A percentile compares a stretch with the other conserved stretches of the same genome.
Evolutionary conservation across 805 yeast genomes (phyloP).

Genomic region (Metschnikowia colocasiae): DNA sequence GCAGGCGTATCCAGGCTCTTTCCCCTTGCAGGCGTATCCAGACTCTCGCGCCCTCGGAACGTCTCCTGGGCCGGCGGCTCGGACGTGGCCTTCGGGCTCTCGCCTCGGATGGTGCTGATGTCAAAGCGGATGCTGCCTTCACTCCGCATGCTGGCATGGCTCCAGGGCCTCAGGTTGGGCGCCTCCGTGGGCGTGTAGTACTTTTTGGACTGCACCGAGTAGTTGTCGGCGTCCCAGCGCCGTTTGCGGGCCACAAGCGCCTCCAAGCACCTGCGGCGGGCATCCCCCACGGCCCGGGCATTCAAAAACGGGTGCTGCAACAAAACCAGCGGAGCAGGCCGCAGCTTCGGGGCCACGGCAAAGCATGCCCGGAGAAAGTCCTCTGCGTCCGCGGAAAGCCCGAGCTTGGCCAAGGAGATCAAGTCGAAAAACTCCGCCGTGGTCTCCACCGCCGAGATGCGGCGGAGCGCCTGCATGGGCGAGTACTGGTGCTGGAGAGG

Average conservation of each 20-base stretch:
- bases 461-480: constrained; percentile 44
- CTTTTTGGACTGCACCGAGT: constrained; percentile 24
- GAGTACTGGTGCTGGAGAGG: constrained; percentile 44
- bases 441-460: constrained; percentile 30
- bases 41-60: neutral
- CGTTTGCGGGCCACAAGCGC: constrained; percentile 33
- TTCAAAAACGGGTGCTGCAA: constrained; percentile 1
- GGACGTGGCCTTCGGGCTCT: too few species aligned
- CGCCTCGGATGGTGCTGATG: constrained; percentile 26
- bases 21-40: too few species aligned
- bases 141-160: constrained; percentile 15
- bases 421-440: constrained; percentile 30
- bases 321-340: constrained; percentile 1
- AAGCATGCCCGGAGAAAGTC: constrained; percentile 3
- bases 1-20: too few species aligned
- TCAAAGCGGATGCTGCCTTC: constrained; percentile 31
- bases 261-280: constrained; percentile 21
- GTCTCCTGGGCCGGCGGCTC: neutral
- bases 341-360: neutral
- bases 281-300: neutral
- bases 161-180: constrained; percentile 5
- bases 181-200: constrained; percentile 38
- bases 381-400: neutral
- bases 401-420: neutral
- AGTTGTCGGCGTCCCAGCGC: constrained; percentile 39